Conservation (phyloP, 2,329 filamentous ascomycete genomes). For the Colletotrichum tropicicola region DNA sequence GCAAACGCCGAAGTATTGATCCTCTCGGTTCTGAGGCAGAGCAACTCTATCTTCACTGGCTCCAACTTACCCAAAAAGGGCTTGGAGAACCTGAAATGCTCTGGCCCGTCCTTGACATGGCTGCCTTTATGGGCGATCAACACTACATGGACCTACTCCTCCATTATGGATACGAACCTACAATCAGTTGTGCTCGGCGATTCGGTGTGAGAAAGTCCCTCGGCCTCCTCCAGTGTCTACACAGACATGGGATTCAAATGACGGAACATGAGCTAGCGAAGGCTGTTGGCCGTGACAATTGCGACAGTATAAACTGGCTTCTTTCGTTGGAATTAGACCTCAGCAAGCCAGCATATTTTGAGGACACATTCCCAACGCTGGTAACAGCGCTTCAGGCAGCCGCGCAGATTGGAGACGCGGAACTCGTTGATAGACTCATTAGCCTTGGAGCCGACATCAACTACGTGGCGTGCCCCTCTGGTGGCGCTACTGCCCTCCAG, state of each 20-base stretch:
- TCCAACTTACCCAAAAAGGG: too few relatives aligned
- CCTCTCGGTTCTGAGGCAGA: too few relatives aligned
- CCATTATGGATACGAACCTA: background rate
- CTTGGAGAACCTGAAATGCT: too few relatives aligned
- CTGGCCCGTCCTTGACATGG: background rate
- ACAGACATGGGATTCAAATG: background rate
- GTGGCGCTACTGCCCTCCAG: background rate
- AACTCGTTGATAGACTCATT: background rate
- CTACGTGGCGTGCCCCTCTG: too few relatives aligned
- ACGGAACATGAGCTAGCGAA: background rate
- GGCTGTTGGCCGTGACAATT: background rate
- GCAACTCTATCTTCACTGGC: too few relatives aligned
- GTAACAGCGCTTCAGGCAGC: background rate
- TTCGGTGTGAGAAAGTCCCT: background rate
- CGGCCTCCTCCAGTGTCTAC: background rate
- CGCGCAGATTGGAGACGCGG: fast-evolving
- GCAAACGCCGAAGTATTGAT: too few relatives aligned
- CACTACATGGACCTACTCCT: background rate
- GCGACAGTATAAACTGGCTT: background rate
- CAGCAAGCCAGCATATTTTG: too few relatives aligned
- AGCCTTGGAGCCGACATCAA: background rate
- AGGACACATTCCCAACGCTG: background rate
- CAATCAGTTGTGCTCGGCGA: background rate
- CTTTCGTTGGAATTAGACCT: background rate
- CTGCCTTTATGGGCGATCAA: background rate